Base-by-base conservation (phyloP, 2,329 filamentous ascomycete genomes). In the Coniosporium uncinatum region DNA sequence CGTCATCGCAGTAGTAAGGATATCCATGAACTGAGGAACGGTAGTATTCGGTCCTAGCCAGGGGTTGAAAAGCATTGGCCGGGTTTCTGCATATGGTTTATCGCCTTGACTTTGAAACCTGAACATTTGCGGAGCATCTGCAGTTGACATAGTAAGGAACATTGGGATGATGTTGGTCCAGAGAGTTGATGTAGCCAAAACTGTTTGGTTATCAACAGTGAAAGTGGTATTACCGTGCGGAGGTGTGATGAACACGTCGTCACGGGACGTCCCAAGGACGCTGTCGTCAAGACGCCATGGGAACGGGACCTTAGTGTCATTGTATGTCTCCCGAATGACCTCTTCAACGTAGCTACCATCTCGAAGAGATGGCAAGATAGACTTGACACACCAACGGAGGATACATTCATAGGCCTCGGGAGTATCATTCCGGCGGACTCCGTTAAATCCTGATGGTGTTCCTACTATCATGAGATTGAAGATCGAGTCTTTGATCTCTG, bases 311-410 rank as follows among this genome's bases (percentile, higher is more conserved):
- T 29, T 29, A 29, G 24, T 29, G 8, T 29, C 8, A n/a, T 29
- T 29, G 24, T 29, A 29, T 8, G n/a, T 8, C n/a, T 8, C n/a
- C 8, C 24, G 8, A n/a, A 29, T 29, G 24, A 29, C n/a, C n/a
- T 29, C 24, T 29, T 29, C 18, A 17, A 6, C 11, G 14, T 19
- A 35, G 18, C 14, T 8, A 6, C 14, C 33, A 8, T 16, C 8
- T 11, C 11, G 8, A 8, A n/a, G 59, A 0, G 52, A 46, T 0
- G 55, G 57, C 4, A 47, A 19, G 0, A 61, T 51, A 0, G 49
- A 54, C 18, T 61, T 44, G 1, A 57, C 49, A 36, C 44, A 46
- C 37, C 36, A 46, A 17, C 24, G 16, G 11, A 46, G 21, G 3
- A 24, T 17, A 32, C 43, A 46, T 22, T 46, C 44, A 3, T 27